phyloP scores from a whole-genome alignment of 495 filamentous ascomycete species.

The Talaromyces proteolyticus region DNA sequence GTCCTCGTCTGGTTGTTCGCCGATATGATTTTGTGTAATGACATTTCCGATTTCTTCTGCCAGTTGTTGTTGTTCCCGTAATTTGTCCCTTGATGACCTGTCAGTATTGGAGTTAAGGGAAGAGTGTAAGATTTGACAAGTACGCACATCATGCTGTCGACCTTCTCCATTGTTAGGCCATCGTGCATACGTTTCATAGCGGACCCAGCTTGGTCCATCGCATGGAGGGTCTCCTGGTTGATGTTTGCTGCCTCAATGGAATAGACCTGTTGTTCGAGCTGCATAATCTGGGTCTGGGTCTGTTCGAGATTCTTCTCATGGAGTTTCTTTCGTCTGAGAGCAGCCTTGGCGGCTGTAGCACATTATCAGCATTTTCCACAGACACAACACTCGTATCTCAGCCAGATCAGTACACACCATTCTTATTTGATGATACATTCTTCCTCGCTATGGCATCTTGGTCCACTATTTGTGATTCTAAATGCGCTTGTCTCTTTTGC shows the following conservation, averaged over 20 bases:
- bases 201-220: slow-evolving; percentile 82
- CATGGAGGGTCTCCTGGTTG: slow-evolving; percentile 91
- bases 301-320: slow-evolving; percentile 88
- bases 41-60: slow-evolving; percentile 86
- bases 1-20: slow-evolving; percentile 73
- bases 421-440: slow-evolving; percentile 85
- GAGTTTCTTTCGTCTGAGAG: slow-evolving; percentile 91
- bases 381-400: background rate
- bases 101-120: background rate
- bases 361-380: background rate
- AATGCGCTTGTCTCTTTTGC: slow-evolving; percentile 89
- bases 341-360: slow-evolving; percentile 73
- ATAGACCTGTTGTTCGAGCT: slow-evolving; percentile 92
- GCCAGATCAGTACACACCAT: slow-evolving; percentile 43
- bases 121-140: too few relatives aligned
- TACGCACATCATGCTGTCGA: slow-evolving; percentile 93
- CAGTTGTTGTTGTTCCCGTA: slow-evolving; percentile 86
- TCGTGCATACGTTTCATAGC: slow-evolving; percentile 93
- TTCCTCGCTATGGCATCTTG: slow-evolving; percentile 91
- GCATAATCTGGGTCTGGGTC: slow-evolving; percentile 81
- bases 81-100: slow-evolving; percentile 66
- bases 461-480: slow-evolving; percentile 86
- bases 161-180: slow-evolving; percentile 83
- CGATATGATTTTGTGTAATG: slow-evolving; percentile 66
- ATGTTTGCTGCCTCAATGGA: slow-evolving; percentile 97